Evolutionary conservation across 768 basidiomycete species (phyloP), one percentile per base, ranked within the genome.

Genomic region (Tubosaeta brunneosetosa): DNA sequence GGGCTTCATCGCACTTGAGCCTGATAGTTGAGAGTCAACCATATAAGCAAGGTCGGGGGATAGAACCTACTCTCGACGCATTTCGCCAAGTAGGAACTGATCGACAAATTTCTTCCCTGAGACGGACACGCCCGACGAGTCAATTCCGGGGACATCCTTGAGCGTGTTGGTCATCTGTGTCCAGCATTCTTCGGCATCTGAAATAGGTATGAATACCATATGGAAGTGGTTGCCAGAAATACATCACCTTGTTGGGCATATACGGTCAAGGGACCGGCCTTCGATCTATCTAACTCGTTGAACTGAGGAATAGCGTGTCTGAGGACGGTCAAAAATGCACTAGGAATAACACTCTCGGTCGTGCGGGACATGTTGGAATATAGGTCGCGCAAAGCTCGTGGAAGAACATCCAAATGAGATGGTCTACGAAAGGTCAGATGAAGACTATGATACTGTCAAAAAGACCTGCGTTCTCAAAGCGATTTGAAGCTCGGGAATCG

Each of bases 181-280:
- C 75, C 87, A 94, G 60, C 92, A 94, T 68, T 97, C 93, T 64
- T 95, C 94, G 17, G 93, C 93, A 62, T 97, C 91, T 78, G 46
- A n/a, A n/a, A n/a, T 1, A 49, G 9, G 31, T 0, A 22, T 68
- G 37, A 62, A 37, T 17, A 40, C 27, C 4, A 16, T n/a, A 8
- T 4, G 13, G 3, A 32, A 17, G 25, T 2, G 9, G 43, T 26
- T 8, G 8, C 7, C 6, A 33, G 8, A 25, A 34, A 44, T 37
- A 11, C 45, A 57, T 32, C 34, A 77, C 74, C 79, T 80, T 97
- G 95, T 66, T 97, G 97, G 2, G 94, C 85, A 62, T 84, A 92
- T 16, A 78, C 78, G 10, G 72, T 61, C 52, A 68, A 55, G 71
- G 60, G 69, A 42, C 61, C 73, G 44, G 63, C 71, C 68, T 57